These are phyloP conservation scores for Geosmithia flava DNA, from an alignment of 2,329 filamentous ascomycete genomes.

Conservation along the genomic window DNA sequence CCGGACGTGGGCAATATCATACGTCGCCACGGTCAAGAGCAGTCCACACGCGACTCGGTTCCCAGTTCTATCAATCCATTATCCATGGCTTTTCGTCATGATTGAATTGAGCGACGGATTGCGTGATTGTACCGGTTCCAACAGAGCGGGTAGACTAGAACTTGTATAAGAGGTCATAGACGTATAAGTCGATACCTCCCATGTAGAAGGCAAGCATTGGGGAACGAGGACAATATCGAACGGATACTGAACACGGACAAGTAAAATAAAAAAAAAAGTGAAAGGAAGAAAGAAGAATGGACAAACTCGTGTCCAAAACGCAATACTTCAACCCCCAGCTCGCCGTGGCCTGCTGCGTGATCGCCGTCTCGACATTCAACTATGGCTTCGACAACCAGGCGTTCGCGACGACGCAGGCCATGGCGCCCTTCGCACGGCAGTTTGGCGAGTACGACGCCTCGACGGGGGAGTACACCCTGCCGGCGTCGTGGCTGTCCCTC, in stretches of 20 bases:
- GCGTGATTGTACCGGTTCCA: not conserved
- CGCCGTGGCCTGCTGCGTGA: slow-evolving; percentile 1
- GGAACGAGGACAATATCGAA: too few relatives aligned
- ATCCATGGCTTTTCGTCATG: too few relatives aligned
- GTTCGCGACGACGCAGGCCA: slow-evolving; percentile 18
- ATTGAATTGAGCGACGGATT: not conserved
- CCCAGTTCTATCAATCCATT: not conserved
- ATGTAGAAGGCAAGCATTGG: not conserved
- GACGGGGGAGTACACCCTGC: slow-evolving; percentile 1
- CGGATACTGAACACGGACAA: too few relatives aligned
- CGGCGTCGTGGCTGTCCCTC: slow-evolving; percentile 1
- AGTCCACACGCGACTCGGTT: not conserved
- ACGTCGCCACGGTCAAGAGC: too few relatives aligned
- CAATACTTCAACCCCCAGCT: not conserved
- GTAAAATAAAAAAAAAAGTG: too few relatives aligned
- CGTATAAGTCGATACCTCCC: too few relatives aligned
- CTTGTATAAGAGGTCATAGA: not conserved
- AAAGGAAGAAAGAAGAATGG: too few relatives aligned
- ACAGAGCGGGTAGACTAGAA: not conserved
- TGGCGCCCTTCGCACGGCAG: slow-evolving; percentile 14
- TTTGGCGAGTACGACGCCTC: slow-evolving; percentile 12
- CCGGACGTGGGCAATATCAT: not conserved
- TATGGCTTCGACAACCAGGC: slow-evolving; percentile 21
- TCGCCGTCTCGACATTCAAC: slow-evolving; percentile 16
- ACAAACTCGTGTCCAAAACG: not conserved